These are phyloP conservation scores for Candida qinlingensis DNA, from an alignment of 805 yeast genomes.

Conservation along the genomic window DNA sequence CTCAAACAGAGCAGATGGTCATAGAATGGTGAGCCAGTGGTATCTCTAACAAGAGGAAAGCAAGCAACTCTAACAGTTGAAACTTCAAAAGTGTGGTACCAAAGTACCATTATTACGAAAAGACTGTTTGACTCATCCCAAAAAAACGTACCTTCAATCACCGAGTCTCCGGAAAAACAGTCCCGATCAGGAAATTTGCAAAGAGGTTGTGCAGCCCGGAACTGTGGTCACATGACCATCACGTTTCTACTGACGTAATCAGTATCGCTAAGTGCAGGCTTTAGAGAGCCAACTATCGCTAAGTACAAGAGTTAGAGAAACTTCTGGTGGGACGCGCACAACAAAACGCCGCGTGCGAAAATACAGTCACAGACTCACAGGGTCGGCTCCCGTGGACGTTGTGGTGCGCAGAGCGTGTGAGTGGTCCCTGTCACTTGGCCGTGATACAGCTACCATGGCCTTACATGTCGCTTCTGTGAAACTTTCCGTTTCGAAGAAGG, in stretches of 20 bases:
- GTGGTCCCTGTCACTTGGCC: too few species aligned
- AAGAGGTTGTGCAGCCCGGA: background rate
- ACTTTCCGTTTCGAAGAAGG: too few species aligned
- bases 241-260: background rate
- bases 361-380: background rate
- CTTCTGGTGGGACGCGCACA: background rate
- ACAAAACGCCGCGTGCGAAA: background rate
- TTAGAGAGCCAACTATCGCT: slow-evolving; percentile 2
- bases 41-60: background rate
- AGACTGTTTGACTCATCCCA: background rate
- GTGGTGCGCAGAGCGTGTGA: too few species aligned
- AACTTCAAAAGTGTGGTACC: too few species aligned
- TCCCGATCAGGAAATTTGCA: background rate
- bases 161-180: background rate
- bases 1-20: too few species aligned
- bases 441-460: too few species aligned
- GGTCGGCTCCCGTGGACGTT: too few species aligned
- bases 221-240: background rate
- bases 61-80: background rate
- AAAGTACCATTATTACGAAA: too few species aligned
- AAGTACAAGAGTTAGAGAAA: slow-evolving; percentile 5
- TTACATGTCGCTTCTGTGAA: too few species aligned
- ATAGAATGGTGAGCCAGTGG: background rate
- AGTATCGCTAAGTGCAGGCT: slow-evolving; percentile 6
- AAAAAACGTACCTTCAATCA: background rate